A percentile compares a stretch with the other conserved stretches of the same genome.
phyloP scores from a whole-genome alignment of 768 basidiomycete genomes.

The Suillus occidentalis region DNA sequence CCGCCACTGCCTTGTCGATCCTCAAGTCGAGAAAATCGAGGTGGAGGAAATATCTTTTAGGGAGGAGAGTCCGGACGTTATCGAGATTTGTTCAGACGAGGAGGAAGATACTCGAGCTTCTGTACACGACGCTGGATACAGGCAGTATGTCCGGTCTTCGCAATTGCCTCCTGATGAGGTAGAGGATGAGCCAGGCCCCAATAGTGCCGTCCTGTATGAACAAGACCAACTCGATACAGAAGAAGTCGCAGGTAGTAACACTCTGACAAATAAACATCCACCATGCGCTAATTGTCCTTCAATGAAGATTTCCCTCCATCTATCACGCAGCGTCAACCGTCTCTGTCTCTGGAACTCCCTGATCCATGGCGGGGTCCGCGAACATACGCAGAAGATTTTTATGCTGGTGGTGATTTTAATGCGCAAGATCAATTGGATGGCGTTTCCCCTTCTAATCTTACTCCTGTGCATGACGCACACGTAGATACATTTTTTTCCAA shows the following conservation, averaged over 20 bases:
- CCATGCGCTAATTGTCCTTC: background rate
- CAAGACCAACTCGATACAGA: conserved; percentile 15
- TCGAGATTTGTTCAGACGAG: conserved; percentile 29
- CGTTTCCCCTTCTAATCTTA: conserved; percentile 26
- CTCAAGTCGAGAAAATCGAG: conserved; percentile 17
- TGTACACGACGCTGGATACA: conserved; percentile 14
- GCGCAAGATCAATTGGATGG: background rate
- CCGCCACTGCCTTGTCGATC: conserved; percentile 10
- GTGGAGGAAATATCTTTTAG: conserved; percentile 9
- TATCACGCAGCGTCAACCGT: background rate
- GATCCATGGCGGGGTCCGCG: conserved; percentile 44
- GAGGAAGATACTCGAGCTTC: conserved; percentile 19
- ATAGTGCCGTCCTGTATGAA: background rate
- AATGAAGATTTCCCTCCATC: conserved; percentile 6
- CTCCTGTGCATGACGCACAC: conserved; percentile 20
- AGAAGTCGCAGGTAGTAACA: conserved; percentile 14
- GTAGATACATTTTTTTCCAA: background rate
- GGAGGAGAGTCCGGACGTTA: conserved; percentile 17
- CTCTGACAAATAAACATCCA: background rate
- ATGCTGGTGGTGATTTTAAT: conserved; percentile 43
- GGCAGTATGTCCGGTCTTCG: conserved; percentile 13
- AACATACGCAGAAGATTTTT: conserved; percentile 43
- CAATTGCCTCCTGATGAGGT: background rate
- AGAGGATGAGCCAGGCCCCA: background rate
- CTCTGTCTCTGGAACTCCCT: conserved; percentile 30